phyloP scores from a whole-genome alignment of 2,329 filamentous ascomycete genomes.

The Pseudogymnoascus sp. region DNA sequence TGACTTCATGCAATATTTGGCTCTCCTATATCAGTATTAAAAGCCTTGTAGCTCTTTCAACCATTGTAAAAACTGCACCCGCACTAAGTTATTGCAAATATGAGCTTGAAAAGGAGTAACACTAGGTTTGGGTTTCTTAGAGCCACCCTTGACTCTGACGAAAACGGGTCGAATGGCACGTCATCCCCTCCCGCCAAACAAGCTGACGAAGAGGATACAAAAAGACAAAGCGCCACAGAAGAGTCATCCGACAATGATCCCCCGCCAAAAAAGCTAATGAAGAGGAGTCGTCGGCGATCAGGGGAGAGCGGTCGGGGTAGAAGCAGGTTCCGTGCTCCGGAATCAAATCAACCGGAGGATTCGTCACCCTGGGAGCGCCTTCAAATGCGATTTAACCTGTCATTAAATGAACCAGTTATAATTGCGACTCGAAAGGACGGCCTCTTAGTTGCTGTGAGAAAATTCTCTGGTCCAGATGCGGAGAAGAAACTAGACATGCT shows the following conservation, averaged over 20 bases:
- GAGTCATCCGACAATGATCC: conserved; percentile 8
- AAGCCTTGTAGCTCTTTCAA: background rate
- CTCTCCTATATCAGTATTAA: conserved; percentile 13
- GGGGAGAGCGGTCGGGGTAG: background rate
- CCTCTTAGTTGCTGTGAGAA: conserved; percentile 12
- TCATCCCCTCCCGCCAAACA: background rate
- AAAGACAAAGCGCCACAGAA: no score
- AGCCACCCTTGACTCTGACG: conserved; percentile 7
- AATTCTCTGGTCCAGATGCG: no score
- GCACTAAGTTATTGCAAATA: background rate
- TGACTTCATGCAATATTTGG: conserved; percentile 14
- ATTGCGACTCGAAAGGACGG: conserved; percentile 7
- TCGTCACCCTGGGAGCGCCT: conserved; percentile 12
- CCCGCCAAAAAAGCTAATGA: conserved; percentile 12
- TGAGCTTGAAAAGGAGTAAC: conserved; percentile 13
- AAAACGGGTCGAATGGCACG: background rate
- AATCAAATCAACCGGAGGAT: background rate
- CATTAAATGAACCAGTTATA: conserved; percentile 12
- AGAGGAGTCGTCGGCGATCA: conserved; percentile 5
- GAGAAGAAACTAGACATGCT: no score
- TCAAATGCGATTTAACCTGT: conserved; percentile 11
- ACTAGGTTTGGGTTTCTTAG: conserved; percentile 11
- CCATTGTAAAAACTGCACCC: background rate
- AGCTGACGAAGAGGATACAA: no score
- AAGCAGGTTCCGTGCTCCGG: background rate